These are phyloP conservation scores for Danielia oregonensis DNA, from an alignment of 805 yeast species.

Conservation along the genomic window DNA sequence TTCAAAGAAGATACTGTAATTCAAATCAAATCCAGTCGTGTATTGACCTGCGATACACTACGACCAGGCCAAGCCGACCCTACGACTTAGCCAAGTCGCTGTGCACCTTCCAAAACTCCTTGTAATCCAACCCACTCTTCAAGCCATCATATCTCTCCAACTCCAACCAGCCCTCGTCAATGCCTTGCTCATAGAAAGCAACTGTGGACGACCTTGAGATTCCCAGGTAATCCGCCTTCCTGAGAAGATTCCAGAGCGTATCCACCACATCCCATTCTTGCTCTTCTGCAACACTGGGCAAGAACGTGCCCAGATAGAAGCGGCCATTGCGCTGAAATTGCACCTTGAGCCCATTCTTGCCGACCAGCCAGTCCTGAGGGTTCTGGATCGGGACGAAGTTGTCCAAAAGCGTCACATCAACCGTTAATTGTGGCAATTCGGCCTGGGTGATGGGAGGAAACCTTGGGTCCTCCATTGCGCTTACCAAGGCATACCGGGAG, in stretches of 20 bases:
- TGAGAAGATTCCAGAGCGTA: slow-evolving; percentile 66
- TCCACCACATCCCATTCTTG: slow-evolving; percentile 76
- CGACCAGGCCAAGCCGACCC: too few species aligned
- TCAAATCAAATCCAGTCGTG: too few species aligned
- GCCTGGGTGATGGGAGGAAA: slow-evolving; percentile 56
- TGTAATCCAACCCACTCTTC: slow-evolving; percentile 23
- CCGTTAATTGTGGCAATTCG: slow-evolving; percentile 57
- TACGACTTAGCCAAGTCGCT: not conserved
- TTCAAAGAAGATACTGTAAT: too few species aligned
- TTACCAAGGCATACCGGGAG: slow-evolving; percentile 50
- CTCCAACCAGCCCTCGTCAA: slow-evolving; percentile 31
- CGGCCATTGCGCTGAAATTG: slow-evolving; percentile 40
- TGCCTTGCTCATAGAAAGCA: slow-evolving; percentile 25
- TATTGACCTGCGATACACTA: too few species aligned
- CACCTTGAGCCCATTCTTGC: slow-evolving; percentile 76
- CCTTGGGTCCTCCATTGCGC: slow-evolving; percentile 75
- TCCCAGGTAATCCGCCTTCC: slow-evolving; percentile 57
- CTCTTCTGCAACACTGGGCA: slow-evolving; percentile 88
- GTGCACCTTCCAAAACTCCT: slow-evolving; percentile 15
- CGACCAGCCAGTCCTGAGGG: slow-evolving; percentile 74
- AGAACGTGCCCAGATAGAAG: slow-evolving; percentile 67
- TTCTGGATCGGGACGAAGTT: slow-evolving; percentile 52
- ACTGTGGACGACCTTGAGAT: slow-evolving; percentile 10
- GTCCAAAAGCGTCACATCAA: slow-evolving; percentile 60
- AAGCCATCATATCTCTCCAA: slow-evolving; percentile 36